These are phyloP conservation scores for Macadamia tetraphylla DNA, from an alignment of 164 flowering plant species.

Conservation along the genomic window DNA sequence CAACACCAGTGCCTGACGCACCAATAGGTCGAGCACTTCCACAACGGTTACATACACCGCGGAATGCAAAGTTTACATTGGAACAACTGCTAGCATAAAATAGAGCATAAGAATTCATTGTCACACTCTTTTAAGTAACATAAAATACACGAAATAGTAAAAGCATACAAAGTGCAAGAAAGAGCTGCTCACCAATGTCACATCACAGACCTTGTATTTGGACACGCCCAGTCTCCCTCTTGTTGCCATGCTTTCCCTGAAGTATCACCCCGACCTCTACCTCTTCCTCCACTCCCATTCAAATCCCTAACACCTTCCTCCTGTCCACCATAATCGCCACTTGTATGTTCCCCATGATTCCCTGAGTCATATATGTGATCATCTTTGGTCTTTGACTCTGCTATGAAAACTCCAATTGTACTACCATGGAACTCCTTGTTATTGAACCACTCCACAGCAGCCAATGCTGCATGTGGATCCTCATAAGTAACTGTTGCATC, in stretches of 20 bases:
- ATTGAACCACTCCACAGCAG: slow-evolving; percentile 99
- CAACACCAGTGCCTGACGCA: slow-evolving; percentile 54
- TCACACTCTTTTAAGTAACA: not conserved
- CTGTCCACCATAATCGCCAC: slow-evolving; percentile 28
- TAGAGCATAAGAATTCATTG: slow-evolving; percentile 20
- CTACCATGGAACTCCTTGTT: slow-evolving; percentile 94
- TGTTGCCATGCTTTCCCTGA: slow-evolving; percentile 88
- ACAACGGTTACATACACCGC: slow-evolving; percentile 97
- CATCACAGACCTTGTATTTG: slow-evolving; percentile 99
- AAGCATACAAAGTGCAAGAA: slow-evolving; percentile 43
- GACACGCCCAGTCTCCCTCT: slow-evolving; percentile 97
- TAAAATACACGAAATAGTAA: not conserved
- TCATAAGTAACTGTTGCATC: slow-evolving; percentile 99
- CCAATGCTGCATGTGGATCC: slow-evolving; percentile 96
- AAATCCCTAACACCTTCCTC: slow-evolving; percentile 46
- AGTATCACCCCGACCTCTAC: slow-evolving; percentile 73
- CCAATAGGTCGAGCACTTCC: slow-evolving; percentile 97
- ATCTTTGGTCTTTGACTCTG: slow-evolving; percentile 80
- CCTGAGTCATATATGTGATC: slow-evolving; percentile 31
- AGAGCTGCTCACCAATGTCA: slow-evolving; percentile 99
- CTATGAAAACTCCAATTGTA: slow-evolving; percentile 73
- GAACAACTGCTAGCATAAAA: slow-evolving; percentile 62
- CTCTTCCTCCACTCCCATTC: slow-evolving; percentile 63
- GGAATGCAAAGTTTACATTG: slow-evolving; percentile 96
- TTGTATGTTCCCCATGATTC: slow-evolving; percentile 30